Percentiles rank a stretch among this genome's conserved stretches.
phyloP scores from a whole-genome alignment of 2,329 filamentous ascomycete genomes.

The Magnaporthiopsis rhizophila region DNA sequence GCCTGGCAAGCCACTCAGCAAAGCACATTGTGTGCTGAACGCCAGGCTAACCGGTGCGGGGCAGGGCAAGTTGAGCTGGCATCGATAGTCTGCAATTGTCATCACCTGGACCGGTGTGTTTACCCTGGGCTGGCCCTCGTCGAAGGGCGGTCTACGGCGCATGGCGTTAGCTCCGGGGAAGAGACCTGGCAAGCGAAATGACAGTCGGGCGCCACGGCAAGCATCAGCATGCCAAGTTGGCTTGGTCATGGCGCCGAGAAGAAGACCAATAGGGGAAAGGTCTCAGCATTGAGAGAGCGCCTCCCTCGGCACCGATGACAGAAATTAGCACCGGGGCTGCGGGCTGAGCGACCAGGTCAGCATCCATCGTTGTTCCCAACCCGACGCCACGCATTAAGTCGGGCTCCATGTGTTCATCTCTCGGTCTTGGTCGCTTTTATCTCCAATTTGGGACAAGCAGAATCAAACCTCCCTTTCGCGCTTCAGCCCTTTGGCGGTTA shows the following conservation, averaged over 20 bases:
- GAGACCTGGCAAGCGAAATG: neutral
- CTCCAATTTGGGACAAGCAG: no score
- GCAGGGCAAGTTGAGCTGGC: neutral
- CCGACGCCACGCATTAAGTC: neutral
- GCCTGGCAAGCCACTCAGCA: neutral
- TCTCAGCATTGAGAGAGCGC: neutral
- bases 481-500: no score
- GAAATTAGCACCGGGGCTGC: neutral
- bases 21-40: neutral
- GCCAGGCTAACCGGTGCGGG: neutral
- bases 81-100: neutral
- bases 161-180: neutral
- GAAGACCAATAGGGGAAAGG: neutral
- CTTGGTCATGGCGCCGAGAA: neutral
- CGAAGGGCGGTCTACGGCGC: no score
- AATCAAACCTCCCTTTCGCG: no score
- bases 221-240: neutral
- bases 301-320: neutral
- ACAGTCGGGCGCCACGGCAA: neutral
- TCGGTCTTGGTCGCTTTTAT: no score
- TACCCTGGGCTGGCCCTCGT: no score
- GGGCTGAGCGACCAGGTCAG: neutral
- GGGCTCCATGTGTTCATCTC: no score
- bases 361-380: neutral
- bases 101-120: neutral